A percentile compares a stretch with the other conserved stretches of the same genome.
These are phyloP conservation scores for Arachnopeziza araneosa DNA, from an alignment of 2,329 filamentous ascomycete species.

Conservation along the genomic window DNA sequence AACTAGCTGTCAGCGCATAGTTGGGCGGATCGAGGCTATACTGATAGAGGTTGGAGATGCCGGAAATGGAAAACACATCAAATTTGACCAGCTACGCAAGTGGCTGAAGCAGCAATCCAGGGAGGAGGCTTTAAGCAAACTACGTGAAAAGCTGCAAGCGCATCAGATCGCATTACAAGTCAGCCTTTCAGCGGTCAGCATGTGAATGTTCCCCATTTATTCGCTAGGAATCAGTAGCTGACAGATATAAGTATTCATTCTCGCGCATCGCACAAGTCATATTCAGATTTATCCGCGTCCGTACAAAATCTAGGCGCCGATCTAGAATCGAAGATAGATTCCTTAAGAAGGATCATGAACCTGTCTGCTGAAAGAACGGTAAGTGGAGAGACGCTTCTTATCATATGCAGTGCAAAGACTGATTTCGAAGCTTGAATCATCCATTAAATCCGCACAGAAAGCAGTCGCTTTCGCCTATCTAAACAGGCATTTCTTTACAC, in stretches of 20 bases:
- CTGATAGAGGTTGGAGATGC: constrained; percentile 4
- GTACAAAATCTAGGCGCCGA: constrained; percentile 5
- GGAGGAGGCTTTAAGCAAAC: constrained; percentile 3
- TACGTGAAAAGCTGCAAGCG: constrained; percentile 5
- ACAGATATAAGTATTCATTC: constrained; percentile 6
- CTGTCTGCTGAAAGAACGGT: background rate
- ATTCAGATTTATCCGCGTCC: constrained; percentile 4
- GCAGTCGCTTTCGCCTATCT: no score
- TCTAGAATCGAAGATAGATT: constrained; percentile 8
- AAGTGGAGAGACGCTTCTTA: no score
- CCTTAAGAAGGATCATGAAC: constrained; percentile 3
- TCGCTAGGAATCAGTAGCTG: background rate
- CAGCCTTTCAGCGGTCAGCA: constrained; percentile 4
- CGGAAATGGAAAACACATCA: constrained; percentile 8
- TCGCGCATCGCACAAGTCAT: constrained; percentile 6
- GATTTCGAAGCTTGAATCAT: constrained; percentile 5
- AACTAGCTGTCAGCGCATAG: constrained; percentile 3
- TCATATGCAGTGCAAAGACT: no score
- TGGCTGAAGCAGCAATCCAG: constrained; percentile 9
- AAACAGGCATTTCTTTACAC: no score
- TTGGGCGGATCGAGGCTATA: constrained; percentile 7
- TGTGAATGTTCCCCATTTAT: constrained; percentile 3
- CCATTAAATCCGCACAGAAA: constrained; percentile 2
- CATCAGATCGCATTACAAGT: constrained; percentile 7
- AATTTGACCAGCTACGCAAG: constrained; percentile 8